phyloP scores from a whole-genome alignment of 2,329 filamentous ascomycete species.

The Penicillium sclerotiorum region DNA sequence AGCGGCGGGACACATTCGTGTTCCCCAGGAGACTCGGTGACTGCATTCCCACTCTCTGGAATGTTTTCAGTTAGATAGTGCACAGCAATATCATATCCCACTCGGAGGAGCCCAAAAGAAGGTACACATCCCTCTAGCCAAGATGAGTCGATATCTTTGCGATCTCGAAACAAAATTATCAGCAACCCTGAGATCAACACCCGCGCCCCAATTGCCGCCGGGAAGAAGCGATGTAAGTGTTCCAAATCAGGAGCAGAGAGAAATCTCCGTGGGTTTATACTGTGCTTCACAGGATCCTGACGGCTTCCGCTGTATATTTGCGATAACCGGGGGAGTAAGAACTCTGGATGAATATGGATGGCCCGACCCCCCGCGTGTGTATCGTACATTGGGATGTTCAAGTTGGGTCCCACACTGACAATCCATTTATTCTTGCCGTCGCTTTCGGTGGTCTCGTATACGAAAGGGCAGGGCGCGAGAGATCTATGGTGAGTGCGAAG shows the following conservation, averaged over 20 bases:
- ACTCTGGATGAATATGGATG: constrained; percentile 19
- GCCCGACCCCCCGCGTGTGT: constrained; percentile 19
- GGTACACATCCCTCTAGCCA: constrained; percentile 19
- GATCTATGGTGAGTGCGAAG: constrained; percentile 16
- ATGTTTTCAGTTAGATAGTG: constrained; percentile 12
- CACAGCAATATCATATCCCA: constrained; percentile 18
- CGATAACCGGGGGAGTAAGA: constrained; percentile 12
- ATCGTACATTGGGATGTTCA: constrained; percentile 12
- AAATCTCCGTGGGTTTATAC: constrained; percentile 17
- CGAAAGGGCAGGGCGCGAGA: constrained; percentile 14
- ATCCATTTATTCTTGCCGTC: constrained; percentile 16
- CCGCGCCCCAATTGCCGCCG: constrained; percentile 16
- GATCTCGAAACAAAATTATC: constrained; percentile 15
- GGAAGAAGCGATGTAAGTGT: constrained; percentile 16
- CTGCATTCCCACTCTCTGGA: constrained; percentile 9
- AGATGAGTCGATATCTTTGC: constrained; percentile 15
- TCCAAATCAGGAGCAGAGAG: constrained; percentile 12
- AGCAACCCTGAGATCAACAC: constrained; percentile 21
- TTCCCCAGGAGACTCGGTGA: constrained; percentile 6
- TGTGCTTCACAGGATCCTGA: constrained; percentile 10
- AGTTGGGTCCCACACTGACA: constrained; percentile 11
- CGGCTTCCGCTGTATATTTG: constrained; percentile 11
- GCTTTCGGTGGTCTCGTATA: constrained; percentile 12
- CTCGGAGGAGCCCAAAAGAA: constrained; percentile 16
- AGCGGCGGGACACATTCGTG: constrained; percentile 9